Base-by-base conservation (phyloP, 2,329 filamentous ascomycete genomes). In the Colletotrichum sp. region DNA sequence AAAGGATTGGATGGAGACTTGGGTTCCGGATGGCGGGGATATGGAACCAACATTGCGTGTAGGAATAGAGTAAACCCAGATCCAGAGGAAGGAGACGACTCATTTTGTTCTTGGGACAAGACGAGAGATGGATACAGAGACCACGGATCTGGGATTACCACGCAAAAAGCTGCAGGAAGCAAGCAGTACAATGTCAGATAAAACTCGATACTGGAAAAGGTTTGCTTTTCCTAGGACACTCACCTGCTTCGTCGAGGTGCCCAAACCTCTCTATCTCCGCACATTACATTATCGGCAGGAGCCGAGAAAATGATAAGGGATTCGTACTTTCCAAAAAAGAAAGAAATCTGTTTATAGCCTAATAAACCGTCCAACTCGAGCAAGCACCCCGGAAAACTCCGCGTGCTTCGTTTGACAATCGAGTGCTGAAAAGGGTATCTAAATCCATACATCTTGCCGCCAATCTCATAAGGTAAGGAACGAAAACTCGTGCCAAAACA, bases 401-500 rank as follows among this genome's bases (percentile, higher is more conserved):
- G 62, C n/a, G 24, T 44, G 62, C 65, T 68, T 68, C 65, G 65
- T 32, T 57, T 68, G 65, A 57, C 65, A 55, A 57, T 68, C 65
- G 65, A 68, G 65, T 57, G 30, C 65, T 57, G 49, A 68, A 67
- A 67, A 59, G 65, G 65, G 65, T 68, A 68, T 68, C 65, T 68
- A 68, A 68, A 36, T 68, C 49, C 55, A 57, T 57, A 30, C 55
- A 21, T 13, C 49, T 26, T 28, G 39, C 66, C 71, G n/a, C 21
- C 67, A 60, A 26, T 26, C 13, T 39, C 24, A 44, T 73, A 12
- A 67, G 15, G 34, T 16, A 24, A 57, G 34, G 16, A 57, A 57
- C 65, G 44, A 64, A 36, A 24, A 44, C 8, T 28, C 24, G 21
- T 18, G 21, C 8, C 28, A 13, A 34, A 62, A 62, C 16, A 13